phyloP scores from a whole-genome alignment of 805 yeast genomes.

The Metschnikowia kunwiensis region DNA sequence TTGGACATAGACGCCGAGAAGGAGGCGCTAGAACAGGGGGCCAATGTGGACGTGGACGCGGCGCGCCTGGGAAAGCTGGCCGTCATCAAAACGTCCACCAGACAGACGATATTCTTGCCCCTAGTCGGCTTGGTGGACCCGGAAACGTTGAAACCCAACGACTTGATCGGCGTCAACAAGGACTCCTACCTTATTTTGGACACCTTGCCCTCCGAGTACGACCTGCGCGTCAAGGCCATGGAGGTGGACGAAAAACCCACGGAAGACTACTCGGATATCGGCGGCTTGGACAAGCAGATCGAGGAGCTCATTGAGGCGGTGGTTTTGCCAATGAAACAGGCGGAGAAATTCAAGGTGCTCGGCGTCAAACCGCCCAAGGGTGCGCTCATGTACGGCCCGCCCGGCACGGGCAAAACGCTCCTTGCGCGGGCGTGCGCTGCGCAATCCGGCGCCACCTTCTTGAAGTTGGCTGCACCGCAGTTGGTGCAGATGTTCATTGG shows the following conservation, averaged over 20 bases:
- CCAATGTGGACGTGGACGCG: conserved; percentile 90
- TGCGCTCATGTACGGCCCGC: conserved; percentile 25
- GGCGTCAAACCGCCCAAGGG: conserved; percentile 23
- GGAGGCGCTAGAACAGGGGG: conserved; percentile 86
- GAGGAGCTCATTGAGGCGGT: conserved; percentile 24
- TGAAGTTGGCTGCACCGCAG: conserved; percentile 23
- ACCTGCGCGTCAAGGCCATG: conserved; percentile 97
- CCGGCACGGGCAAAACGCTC: conserved; percentile 23
- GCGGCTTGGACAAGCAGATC: conserved; percentile 70
- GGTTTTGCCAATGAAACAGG: conserved; percentile 24
- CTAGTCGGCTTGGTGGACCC: conserved; percentile 95
- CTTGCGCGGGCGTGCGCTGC: conserved; percentile 24
- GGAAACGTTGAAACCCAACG: conserved; percentile 90
- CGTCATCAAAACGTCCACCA: conserved; percentile 93
- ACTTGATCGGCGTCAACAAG: conserved; percentile 94
- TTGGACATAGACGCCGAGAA: conserved; percentile 83
- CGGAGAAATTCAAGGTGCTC: conserved; percentile 21
- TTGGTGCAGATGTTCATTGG: conserved; percentile 24
- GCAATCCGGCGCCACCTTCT: conserved; percentile 21
- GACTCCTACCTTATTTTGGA: conserved; percentile 92
- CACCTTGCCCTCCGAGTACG: conserved; percentile 95
- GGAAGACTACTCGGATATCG: conserved; percentile 95
- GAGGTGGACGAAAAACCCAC: conserved; percentile 99
- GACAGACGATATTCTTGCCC: conserved; percentile 96
- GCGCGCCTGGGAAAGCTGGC: conserved; percentile 95